Evolutionary conservation across 331 rosid genomes (phyloP).

Genomic region (Stylosanthes scabra): DNA sequence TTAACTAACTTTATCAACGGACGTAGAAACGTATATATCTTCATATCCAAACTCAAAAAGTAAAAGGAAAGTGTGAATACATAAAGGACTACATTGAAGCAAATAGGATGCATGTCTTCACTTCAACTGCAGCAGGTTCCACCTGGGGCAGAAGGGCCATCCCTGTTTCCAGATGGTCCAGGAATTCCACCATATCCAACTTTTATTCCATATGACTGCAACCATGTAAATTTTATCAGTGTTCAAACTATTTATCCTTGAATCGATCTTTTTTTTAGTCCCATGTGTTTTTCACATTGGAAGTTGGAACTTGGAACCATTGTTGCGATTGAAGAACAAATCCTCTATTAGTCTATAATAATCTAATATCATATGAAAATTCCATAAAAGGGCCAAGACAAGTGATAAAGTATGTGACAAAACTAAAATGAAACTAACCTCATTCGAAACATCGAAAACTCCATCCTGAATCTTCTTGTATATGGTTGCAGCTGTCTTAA

Average conservation of each 20-base stretch:
- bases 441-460: slow-evolving; percentile 96
- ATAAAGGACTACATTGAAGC: slow-evolving; percentile 33
- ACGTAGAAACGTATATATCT: slow-evolving; percentile 9
- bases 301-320: slow-evolving; percentile 2
- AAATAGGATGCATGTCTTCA: slow-evolving; percentile 38
- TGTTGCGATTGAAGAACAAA: slow-evolving; percentile 14
- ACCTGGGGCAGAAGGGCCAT: slow-evolving; percentile 81
- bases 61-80: slow-evolving; percentile 12
- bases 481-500: slow-evolving; percentile 95
- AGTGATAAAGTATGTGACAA: slow-evolving; percentile 8
- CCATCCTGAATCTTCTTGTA: slow-evolving; percentile 99
- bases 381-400: background rate
- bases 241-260: slow-evolving; percentile 1
- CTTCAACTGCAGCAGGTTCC: slow-evolving; percentile 94
- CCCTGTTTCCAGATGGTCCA: slow-evolving; percentile 96
- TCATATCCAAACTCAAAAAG: slow-evolving; percentile 48
- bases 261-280: background rate
- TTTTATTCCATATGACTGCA: slow-evolving; percentile 98
- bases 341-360: background rate
- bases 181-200: slow-evolving; percentile 99
- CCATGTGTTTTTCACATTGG: background rate
- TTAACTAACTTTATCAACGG: slow-evolving; percentile 42
- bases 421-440: slow-evolving; percentile 56
- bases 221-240: slow-evolving; percentile 32
- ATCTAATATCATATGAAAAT: slow-evolving; percentile 18